Conservation (phyloP, 805 yeast species). For the Cyberlindnera sargentensis region DNA sequence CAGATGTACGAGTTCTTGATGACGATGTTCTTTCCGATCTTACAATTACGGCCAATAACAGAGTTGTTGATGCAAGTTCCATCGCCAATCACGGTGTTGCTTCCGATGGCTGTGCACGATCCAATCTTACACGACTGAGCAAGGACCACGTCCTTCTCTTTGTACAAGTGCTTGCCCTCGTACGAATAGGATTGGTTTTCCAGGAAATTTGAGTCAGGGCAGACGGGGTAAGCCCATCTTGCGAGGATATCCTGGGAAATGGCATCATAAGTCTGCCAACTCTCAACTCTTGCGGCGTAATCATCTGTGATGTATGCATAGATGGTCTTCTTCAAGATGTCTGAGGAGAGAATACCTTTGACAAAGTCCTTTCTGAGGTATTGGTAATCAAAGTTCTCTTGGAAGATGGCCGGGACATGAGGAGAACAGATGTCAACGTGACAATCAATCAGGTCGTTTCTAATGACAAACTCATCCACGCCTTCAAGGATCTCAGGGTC, state of each 20-base stretch:
- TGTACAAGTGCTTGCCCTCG: conserved; percentile 81
- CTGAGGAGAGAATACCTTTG: conserved; percentile 84
- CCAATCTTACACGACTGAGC: conserved; percentile 91
- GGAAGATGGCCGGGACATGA: conserved; percentile 90
- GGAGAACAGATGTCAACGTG: conserved; percentile 94
- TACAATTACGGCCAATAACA: conserved; percentile 81
- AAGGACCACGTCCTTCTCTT: conserved; percentile 79
- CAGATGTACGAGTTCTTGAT: conserved; percentile 78
- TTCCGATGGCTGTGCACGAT: conserved; percentile 76
- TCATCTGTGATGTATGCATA: conserved; percentile 79
- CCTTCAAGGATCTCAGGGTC: conserved; percentile 78
- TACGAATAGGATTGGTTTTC: conserved; percentile 69
- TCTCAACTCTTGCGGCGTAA: conserved; percentile 91
- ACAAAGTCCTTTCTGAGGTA: conserved; percentile 80
- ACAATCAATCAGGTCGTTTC: conserved; percentile 94
- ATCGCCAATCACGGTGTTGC: conserved; percentile 69
- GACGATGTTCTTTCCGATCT: conserved; percentile 68
- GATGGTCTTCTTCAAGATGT: conserved; percentile 81
- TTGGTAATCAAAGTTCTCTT: conserved; percentile 95
- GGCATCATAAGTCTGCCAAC: conserved; percentile 89
- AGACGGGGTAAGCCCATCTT: conserved; percentile 89
- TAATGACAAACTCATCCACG: conserved; percentile 67
- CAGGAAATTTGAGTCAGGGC: conserved; percentile 75
- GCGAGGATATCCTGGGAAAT: conserved; percentile 84
- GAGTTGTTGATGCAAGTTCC: conserved; percentile 59